phyloP scores from a whole-genome alignment of 208 protist genomes.

The Phytomonas sp. region DNA sequence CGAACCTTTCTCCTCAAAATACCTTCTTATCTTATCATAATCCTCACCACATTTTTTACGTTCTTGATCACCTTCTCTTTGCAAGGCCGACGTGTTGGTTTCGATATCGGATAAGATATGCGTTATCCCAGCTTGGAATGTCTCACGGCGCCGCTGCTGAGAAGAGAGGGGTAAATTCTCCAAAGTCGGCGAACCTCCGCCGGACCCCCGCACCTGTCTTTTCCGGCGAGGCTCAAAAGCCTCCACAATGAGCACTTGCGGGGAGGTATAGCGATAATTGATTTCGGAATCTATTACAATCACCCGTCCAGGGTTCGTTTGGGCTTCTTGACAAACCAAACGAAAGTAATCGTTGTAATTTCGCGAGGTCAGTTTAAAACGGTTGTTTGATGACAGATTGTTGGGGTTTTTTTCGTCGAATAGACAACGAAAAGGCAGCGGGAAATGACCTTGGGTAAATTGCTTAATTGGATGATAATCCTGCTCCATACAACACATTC shows the following conservation, averaged over 20 bases:
- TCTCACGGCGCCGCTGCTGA: not conserved
- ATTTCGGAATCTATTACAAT: conserved; percentile 79
- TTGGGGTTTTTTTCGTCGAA: conserved; percentile 22
- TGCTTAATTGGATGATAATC: conserved; percentile 19
- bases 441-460: conserved; percentile 43
- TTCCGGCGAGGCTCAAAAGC: conserved; percentile 38
- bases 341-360: conserved; percentile 64
- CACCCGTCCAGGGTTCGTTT: conserved; percentile 36
- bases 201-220: conserved; percentile 28
- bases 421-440: conserved; percentile 33
- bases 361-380: not conserved
- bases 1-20: not conserved
- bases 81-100: not conserved
- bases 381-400: not conserved
- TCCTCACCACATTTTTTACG: not conserved
- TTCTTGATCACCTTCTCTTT: not conserved
- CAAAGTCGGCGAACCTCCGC: not conserved
- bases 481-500: conserved; percentile 10
- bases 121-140: not conserved
- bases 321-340: conserved; percentile 21
- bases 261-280: conserved; percentile 63
- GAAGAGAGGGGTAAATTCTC: not conserved
- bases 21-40: not conserved
- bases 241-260: conserved; percentile 67
- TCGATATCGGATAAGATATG: not conserved